phyloP scores from a whole-genome alignment of 176 grass and related monocot genomes.

The Oryza officinalis region DNA sequence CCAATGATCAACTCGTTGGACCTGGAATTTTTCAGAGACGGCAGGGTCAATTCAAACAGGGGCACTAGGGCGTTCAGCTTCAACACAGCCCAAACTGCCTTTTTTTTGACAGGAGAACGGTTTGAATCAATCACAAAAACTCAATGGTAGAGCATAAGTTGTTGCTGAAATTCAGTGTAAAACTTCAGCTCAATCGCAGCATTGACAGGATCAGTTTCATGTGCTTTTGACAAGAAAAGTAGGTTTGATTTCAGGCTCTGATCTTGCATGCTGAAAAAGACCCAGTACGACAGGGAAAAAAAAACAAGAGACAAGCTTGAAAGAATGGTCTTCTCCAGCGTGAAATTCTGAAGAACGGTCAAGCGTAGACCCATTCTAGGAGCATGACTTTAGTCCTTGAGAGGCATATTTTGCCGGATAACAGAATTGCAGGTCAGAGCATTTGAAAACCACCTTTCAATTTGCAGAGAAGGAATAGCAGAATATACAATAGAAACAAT shows the following conservation, averaged over 20 bases:
- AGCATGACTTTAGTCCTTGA: background rate
- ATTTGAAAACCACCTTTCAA: background rate
- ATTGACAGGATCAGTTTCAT: background rate
- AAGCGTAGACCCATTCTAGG: background rate
- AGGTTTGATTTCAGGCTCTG: conserved; percentile 7
- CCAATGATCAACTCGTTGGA: background rate
- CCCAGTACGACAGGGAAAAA: background rate
- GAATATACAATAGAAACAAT: background rate
- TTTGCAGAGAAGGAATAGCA: background rate
- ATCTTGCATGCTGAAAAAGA: background rate
- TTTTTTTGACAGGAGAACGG: background rate
- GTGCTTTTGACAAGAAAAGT: background rate
- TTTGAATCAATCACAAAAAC: background rate
- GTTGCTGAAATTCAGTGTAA: background rate
- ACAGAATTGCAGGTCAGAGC: background rate
- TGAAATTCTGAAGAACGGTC: background rate
- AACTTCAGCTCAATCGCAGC: background rate
- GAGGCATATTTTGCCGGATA: background rate
- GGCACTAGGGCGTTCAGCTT: background rate
- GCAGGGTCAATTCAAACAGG: conserved; percentile 7
- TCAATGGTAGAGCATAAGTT: background rate
- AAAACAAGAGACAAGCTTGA: background rate
- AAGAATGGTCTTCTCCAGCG: background rate
- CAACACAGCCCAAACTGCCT: background rate
- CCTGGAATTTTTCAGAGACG: conserved; percentile 21